Evolutionary conservation across 2,329 filamentous ascomycete species (phyloP).

Genomic region (Escovopsis sp.): DNA sequence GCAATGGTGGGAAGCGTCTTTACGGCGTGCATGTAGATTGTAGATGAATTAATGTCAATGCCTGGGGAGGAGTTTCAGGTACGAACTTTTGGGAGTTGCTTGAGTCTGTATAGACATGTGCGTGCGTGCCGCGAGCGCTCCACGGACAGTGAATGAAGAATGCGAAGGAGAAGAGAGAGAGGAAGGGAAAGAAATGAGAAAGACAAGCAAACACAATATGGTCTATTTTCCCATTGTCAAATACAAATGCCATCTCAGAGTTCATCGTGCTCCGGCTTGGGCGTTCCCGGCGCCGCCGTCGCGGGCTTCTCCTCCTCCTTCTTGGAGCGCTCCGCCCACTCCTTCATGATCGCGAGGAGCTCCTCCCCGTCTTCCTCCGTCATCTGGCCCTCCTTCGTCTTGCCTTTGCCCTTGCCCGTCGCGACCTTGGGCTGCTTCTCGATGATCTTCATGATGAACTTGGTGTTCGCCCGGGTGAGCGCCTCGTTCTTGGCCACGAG

Average conservation of each 20-base stretch:
- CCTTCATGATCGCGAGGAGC: conserved; percentile 19
- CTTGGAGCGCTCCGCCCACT: conserved; percentile 13
- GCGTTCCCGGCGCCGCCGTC: background rate
- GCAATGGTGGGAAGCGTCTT: too few species aligned
- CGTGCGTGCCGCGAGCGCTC: too few species aligned
- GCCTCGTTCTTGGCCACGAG: conserved; percentile 53
- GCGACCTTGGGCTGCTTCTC: conserved; percentile 25
- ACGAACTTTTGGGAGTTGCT: too few species aligned
- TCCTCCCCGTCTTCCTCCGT: conserved; percentile 36
- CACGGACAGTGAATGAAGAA: background rate
- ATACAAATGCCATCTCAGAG: conserved; percentile 13
- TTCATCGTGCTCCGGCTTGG: conserved; percentile 20
- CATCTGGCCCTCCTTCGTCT: conserved; percentile 27
- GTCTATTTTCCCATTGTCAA: background rate
- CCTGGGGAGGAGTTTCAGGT: too few species aligned
- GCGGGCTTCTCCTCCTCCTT: conserved; percentile 10
- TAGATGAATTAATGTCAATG: too few species aligned
- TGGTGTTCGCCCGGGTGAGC: conserved; percentile 54
- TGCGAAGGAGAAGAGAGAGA: background rate
- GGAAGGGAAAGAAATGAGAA: background rate
- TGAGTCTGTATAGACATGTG: background rate
- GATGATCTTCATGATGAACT: conserved; percentile 46
- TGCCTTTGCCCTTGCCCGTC: conserved; percentile 18
- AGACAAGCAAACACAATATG: background rate
- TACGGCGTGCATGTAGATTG: too few species aligned